Conservation (phyloP, 768 basidiomycete species). For the Porpolomopsis calyptriformis region DNA sequence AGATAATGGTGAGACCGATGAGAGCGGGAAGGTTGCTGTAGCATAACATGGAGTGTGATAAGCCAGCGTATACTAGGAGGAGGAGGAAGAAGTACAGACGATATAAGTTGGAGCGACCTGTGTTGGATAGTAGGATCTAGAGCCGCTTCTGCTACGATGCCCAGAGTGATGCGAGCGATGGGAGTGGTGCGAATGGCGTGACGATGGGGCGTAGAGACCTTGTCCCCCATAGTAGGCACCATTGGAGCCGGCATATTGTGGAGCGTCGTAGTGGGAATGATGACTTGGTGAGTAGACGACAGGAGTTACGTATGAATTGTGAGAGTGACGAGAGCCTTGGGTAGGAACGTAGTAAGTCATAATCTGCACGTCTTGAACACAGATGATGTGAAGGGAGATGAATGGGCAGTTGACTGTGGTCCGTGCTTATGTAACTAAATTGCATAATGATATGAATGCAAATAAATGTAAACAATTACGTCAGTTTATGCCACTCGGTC, state of each 20-base stretch:
- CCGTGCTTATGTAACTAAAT: too few relatives aligned
- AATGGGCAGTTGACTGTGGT: too few relatives aligned
- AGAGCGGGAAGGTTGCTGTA: too few relatives aligned
- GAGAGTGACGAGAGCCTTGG: slow-evolving; percentile 22
- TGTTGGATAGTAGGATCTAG: not conserved
- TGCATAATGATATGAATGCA: too few relatives aligned
- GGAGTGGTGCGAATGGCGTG: not conserved
- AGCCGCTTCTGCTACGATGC: not conserved
- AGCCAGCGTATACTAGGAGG: too few relatives aligned
- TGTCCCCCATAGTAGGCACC: slow-evolving; percentile 10
- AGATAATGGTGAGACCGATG: slow-evolving; percentile 17
- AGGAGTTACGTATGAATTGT: slow-evolving; percentile 18
- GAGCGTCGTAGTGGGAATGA: slow-evolving; percentile 10
- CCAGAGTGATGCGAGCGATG: not conserved
- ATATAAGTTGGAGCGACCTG: not conserved
- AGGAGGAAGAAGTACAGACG: not conserved
- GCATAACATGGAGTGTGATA: too few relatives aligned
- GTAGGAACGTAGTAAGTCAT: slow-evolving; percentile 3
- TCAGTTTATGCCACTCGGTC: too few relatives aligned
- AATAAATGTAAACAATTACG: too few relatives aligned
- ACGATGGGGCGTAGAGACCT: not conserved
- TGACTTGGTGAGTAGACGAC: slow-evolving; percentile 24
- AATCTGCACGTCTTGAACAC: too few relatives aligned
- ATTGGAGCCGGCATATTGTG: not conserved
- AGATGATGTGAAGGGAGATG: too few relatives aligned